Base-by-base conservation (phyloP, 441 rosid genomes). In the Sinapis alba region DNA sequence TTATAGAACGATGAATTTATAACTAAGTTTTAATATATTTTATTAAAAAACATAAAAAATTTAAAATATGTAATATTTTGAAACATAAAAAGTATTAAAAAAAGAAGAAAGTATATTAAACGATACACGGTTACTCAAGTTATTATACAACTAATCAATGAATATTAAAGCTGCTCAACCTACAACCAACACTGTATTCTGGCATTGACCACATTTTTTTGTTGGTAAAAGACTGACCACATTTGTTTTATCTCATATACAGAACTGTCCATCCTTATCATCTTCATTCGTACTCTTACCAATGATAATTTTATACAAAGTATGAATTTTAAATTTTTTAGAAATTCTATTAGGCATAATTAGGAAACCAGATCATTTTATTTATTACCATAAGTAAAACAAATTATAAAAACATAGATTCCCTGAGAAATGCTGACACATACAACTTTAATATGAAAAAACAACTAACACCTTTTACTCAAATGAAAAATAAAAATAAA, bases 111-210 rank as follows among this genome's bases (percentile, higher is more conserved):
- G 16, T 15, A 45, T 5, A 15, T 23, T 4, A 45, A 27, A 27
- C 13, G 19, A 9, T 50, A 65, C 68, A 64, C 36, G 69, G 43
- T 65, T 65, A n/a, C 19, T 45, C 36, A 24, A 4, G 54, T 41
- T 41, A 65, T 43, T 24, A 64, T 28, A 7, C 34, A 28, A 28
- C 0, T 47, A 45, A 10, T 65, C 3, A 26, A 23, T 65, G 58
- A 1, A 10, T 26, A 10, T 27, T 5, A 26, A 65, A 28, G 32
- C 18, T 63, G 19, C 19, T 38, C 68, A 63, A 63, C 53, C 26
- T 32, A 32, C n/a, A 32, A 32, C 8, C 15, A 32, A 30, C 19
- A 11, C 26, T 9, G 11, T 27, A 27, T 27, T 20, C 15, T 51
- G 26, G 30, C n/a, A 27, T 15, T 28, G 13, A 30, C 64, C 23